Evolutionary conservation across 2,329 filamentous ascomycete genomes (phyloP).

Genomic region (Botrytis fragariae): DNA sequence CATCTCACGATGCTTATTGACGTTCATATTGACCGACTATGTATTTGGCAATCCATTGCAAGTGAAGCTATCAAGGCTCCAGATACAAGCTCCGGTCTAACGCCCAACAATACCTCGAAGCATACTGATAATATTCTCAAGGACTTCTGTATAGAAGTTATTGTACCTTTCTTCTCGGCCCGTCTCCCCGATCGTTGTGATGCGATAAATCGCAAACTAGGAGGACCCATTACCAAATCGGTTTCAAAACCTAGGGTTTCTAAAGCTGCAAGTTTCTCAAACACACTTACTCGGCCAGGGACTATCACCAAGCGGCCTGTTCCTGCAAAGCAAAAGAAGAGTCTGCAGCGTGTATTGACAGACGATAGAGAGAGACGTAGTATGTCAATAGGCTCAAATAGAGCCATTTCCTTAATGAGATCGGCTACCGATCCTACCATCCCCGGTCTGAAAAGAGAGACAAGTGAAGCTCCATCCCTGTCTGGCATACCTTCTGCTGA

Average conservation of each 20-base stretch:
- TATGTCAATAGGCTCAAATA: slow-evolving; percentile 56
- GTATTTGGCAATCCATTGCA: slow-evolving; percentile 79
- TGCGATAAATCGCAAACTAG: slow-evolving; percentile 71
- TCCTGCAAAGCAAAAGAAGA: slow-evolving; percentile 46
- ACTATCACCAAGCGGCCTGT: slow-evolving; percentile 50
- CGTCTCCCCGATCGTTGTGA: slow-evolving; percentile 71
- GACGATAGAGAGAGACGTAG: slow-evolving; percentile 55
- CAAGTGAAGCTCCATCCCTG: slow-evolving; percentile 56
- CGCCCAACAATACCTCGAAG: slow-evolving; percentile 25
- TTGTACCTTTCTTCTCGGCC: slow-evolving; percentile 77
- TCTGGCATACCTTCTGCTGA: slow-evolving; percentile 50
- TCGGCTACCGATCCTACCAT: slow-evolving; percentile 63
- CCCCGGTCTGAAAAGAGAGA: slow-evolving; percentile 65
- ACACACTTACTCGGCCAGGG: slow-evolving; percentile 49
- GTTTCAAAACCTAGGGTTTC: slow-evolving; percentile 51
- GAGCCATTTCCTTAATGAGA: slow-evolving; percentile 61
- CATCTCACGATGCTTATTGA: slow-evolving; percentile 67
- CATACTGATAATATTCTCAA: slow-evolving; percentile 57
- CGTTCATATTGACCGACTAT: slow-evolving; percentile 72
- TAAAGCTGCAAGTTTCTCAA: slow-evolving; percentile 45
- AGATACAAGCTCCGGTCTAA: slow-evolving; percentile 39
- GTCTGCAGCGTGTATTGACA: slow-evolving; percentile 61
- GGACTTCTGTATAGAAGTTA: slow-evolving; percentile 77
- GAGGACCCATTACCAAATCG: slow-evolving; percentile 64
- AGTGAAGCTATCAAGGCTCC: slow-evolving; percentile 50